Percentiles rank a stretch among this genome's conserved stretches.
Evolutionary conservation across 1,284 basidiomycete genomes (phyloP).

Genomic region (Fomitopsis betulina): DNA sequence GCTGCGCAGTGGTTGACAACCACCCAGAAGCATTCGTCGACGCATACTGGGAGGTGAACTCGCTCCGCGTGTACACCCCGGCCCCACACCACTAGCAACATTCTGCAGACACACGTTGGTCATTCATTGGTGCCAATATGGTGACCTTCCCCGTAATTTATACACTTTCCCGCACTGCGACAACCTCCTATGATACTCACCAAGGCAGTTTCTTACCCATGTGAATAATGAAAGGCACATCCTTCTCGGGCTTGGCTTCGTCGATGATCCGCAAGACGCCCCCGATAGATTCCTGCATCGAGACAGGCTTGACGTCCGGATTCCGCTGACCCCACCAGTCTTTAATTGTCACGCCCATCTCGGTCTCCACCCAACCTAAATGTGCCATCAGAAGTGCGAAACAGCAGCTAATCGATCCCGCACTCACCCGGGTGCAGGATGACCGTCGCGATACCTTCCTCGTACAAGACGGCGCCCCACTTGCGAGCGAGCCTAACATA

Average conservation of each 20-base stretch:
- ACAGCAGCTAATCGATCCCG: background rate
- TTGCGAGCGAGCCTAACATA: background rate
- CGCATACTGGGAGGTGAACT: conserved; percentile 63
- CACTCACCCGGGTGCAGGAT: background rate
- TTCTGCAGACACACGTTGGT: too few relatives aligned
- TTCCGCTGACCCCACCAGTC: background rate
- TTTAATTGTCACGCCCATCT: background rate
- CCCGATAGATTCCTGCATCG: background rate
- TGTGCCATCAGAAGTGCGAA: background rate
- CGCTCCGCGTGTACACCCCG: conserved; percentile 47
- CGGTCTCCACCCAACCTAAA: background rate
- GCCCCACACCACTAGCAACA: background rate
- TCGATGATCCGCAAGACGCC: background rate
- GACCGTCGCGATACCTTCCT: background rate
- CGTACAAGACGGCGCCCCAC: background rate
- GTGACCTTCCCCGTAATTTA: too few relatives aligned
- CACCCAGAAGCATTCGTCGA: conserved; percentile 49
- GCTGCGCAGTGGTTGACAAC: conserved; percentile 42
- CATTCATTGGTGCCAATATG: too few relatives aligned
- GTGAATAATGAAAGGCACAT: too few relatives aligned
- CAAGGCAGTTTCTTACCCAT: too few relatives aligned
- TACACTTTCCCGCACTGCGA: too few relatives aligned
- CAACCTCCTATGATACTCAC: too few relatives aligned
- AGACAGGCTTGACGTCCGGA: background rate
- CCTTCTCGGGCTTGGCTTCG: too few relatives aligned